These are phyloP conservation scores for Cyclostephanos invisitatus DNA, from an alignment of 108 stramenopile genomes.

Conservation along the genomic window DNA sequence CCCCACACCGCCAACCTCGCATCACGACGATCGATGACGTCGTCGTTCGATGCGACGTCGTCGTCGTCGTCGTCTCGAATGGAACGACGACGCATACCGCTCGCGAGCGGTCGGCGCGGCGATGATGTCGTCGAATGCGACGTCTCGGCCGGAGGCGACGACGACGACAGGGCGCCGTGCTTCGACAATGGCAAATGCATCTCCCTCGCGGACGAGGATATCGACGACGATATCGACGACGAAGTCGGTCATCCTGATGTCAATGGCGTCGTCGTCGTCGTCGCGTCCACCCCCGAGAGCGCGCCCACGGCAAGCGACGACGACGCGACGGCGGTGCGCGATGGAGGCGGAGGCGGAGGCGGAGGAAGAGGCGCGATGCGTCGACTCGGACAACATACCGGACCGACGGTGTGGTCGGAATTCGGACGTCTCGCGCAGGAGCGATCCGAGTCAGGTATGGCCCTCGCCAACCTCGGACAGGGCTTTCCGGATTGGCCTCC, in stretches of 20 bases:
- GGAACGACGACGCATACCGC: no score
- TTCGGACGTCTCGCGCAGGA: slow-evolving; percentile 78
- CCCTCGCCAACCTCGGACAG: slow-evolving; percentile 83
- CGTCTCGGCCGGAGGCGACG: no score
- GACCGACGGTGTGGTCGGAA: slow-evolving; percentile 88
- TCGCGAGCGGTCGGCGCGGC: no score
- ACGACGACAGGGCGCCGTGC: slow-evolving; percentile 41
- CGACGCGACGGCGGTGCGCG: not conserved
- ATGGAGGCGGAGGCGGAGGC: not conserved
- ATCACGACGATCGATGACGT: no score
- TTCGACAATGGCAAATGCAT: slow-evolving; percentile 44
- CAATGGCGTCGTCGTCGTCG: no score
- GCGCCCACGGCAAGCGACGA: no score
- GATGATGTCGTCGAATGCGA: no score
- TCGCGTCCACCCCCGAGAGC: no score
- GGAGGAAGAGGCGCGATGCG: slow-evolving; percentile 41
- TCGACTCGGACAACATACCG: slow-evolving; percentile 59
- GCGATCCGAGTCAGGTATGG: slow-evolving; percentile 5
- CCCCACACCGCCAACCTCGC: no score
- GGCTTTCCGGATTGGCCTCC: slow-evolving; percentile 88
- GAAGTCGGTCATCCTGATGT: not conserved
- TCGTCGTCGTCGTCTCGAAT: no score
- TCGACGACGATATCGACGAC: not conserved
- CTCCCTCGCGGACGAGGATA: slow-evolving; percentile 18
- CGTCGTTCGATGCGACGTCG: no score